Percentiles rank a stretch among this genome's conserved stretches.
Conservation (phyloP, 768 basidiomycete genomes). For the Hortiboletus campestris region DNA sequence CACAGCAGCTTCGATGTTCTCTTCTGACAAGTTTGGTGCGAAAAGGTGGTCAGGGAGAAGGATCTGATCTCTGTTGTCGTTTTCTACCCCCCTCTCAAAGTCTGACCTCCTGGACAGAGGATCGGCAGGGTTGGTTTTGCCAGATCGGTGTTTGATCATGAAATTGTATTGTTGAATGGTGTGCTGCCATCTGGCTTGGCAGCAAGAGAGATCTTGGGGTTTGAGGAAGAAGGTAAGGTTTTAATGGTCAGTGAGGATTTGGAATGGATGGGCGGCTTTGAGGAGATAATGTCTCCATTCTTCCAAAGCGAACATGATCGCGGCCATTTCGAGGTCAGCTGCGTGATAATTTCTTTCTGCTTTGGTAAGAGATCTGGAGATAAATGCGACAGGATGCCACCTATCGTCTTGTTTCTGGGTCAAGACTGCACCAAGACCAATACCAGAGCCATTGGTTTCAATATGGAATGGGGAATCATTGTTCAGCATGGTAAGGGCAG, state of each 20-base stretch:
- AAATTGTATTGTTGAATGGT: neutral
- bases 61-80: too few species aligned
- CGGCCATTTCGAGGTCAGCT: neutral
- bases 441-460: too few species aligned
- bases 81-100: neutral
- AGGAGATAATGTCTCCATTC: neutral
- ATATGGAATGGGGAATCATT: too few species aligned
- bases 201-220: neutral
- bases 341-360: neutral
- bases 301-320: neutral
- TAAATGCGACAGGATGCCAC: neutral
- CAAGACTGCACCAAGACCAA: too few species aligned
- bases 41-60: too few species aligned
- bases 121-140: neutral
- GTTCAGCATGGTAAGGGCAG: neutral
- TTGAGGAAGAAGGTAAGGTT: neutral
- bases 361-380: neutral
- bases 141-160: rapidly evolving
- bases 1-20: too few species aligned
- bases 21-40: too few species aligned
- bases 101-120: neutral
- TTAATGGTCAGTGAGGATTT: neutral
- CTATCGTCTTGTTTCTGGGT: too few species aligned
- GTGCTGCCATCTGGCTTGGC: neutral
- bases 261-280: neutral